Conservation (phyloP, 139 green algal genomes). For the Axilococcus clingmanii region DNA sequence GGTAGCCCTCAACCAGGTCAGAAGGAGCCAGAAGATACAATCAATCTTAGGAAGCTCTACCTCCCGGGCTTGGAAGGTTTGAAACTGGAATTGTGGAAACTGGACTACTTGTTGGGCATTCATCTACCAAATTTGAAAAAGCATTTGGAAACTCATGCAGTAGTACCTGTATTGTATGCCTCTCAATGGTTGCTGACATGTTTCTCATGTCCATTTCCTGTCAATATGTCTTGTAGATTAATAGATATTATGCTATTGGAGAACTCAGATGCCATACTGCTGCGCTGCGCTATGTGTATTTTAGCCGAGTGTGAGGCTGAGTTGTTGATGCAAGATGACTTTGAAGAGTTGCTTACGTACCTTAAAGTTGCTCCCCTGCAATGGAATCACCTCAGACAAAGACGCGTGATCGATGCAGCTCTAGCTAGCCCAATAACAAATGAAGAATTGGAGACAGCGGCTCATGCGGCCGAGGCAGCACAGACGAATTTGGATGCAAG, state of each 20-base stretch:
- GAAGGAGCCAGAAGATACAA: constrained; percentile 14
- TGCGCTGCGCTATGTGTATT: constrained; percentile 49
- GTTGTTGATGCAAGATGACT: constrained; percentile 60
- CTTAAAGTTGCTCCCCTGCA: constrained; percentile 52
- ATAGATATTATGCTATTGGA: constrained; percentile 82
- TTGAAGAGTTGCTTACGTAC: constrained; percentile 78
- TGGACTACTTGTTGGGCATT: constrained; percentile 40
- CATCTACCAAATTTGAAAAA: constrained; percentile 32
- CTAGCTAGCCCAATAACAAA: constrained; percentile 9
- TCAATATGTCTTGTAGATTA: constrained; percentile 62
- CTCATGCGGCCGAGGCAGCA: no score
- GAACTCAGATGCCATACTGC: constrained; percentile 36
- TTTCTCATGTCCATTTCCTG: constrained; percentile 80
- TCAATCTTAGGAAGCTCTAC: constrained; percentile 71
- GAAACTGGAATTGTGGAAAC: constrained; percentile 43
- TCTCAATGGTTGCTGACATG: constrained; percentile 89
- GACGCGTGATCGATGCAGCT: constrained; percentile 31
- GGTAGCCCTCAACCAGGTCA: no score
- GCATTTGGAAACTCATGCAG: constrained; percentile 46
- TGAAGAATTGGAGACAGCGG: constrained; percentile 4
- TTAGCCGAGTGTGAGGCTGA: constrained; percentile 50
- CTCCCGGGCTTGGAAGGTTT: constrained; percentile 63
- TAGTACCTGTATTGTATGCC: constrained; percentile 74
- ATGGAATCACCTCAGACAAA: constrained; percentile 23
- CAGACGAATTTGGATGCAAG: no score